A percentile compares a stretch with the other conserved stretches of the same genome.
Conservation (phyloP, 805 yeast genomes). For the Isabelozyma heimii region DNA sequence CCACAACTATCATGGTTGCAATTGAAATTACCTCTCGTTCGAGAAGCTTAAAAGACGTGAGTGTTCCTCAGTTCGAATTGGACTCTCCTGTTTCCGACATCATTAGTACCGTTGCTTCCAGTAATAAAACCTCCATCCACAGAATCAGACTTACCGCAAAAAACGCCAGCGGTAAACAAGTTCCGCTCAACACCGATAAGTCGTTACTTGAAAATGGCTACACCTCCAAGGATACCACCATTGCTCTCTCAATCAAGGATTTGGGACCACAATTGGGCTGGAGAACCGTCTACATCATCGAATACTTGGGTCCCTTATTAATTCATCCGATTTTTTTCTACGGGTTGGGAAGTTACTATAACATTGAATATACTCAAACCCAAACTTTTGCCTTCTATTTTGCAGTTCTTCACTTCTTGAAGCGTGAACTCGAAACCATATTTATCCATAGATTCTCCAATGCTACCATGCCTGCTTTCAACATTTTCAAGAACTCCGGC, state of each 20-base stretch:
- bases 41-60: constrained; percentile 49
- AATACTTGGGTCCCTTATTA: constrained; percentile 85
- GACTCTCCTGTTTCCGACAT: constrained; percentile 41
- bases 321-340: constrained; percentile 71
- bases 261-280: constrained; percentile 91
- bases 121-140: constrained; percentile 34
- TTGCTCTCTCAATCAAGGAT: constrained; percentile 70
- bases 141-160: constrained; percentile 26
- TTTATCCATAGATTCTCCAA: constrained; percentile 82
- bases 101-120: constrained; percentile 39
- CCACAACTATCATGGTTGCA: constrained; percentile 34
- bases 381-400: constrained; percentile 56
- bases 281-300: constrained; percentile 85
- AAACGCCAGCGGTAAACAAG: constrained; percentile 28
- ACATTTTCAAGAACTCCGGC: constrained; percentile 81
- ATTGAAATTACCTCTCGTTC: constrained; percentile 62
- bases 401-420: constrained; percentile 72
- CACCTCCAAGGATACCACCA: constrained; percentile 25
- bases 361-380: constrained; percentile 44
- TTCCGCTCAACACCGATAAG: constrained; percentile 44
- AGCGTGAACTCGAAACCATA: constrained; percentile 85
- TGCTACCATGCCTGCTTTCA: constrained; percentile 88
- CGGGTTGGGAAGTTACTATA: constrained; percentile 25
- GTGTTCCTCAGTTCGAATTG: constrained; percentile 27
- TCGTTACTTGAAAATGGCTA: constrained; percentile 47